Evolutionary conservation across 805 yeast species (phyloP), one percentile per base, ranked within the genome.

Genomic region (Pichia californica): DNA sequence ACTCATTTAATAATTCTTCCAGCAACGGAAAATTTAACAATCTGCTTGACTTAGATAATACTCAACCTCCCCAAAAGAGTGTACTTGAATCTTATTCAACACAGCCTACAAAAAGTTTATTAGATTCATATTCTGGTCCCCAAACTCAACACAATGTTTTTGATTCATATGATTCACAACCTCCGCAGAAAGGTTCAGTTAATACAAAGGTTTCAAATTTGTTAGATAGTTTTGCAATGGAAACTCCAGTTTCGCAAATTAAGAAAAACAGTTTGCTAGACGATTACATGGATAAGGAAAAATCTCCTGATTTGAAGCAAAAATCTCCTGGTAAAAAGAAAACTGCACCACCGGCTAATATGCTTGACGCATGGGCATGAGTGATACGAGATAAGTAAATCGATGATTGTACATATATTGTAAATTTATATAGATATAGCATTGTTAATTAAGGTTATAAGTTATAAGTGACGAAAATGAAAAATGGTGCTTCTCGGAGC

Each of bases 301-400:
- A 33, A 4, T 2, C 35, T 16, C 20, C 34, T 5, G 19, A 11
- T 20, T 16, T n/a, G 18, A 19, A 9, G 15, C 23, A 38, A 14
- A 4, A 33, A 4, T 2, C 35, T 16, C 20, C 34, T 5, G 19
- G 13, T 20, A 25, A 20, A 26, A 19, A 9, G 15, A 30, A 38
- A 14, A 4, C 38, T 6, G 2, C 28, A 4, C 73, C 71, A 45
- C 89, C 82, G 53, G 87, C 89, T 0, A 88, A 83, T 54, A 81
- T 83, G 88, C 40, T 78, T 83, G 57, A 73, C 86, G 0, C 82
- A 81, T 54, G 72, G 71, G 41, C 82, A 81, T 55, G 76, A 72
- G 10, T 47, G 53, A 25, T 25, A 25, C 10, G n/a, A n/a, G n/a
- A n/a, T n/a, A n/a, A n/a, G n/a, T n/a, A n/a, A n/a, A n/a, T n/a